Evolutionary conservation across 2,329 filamentous ascomycete species (phyloP).

Genomic region (Cladophialophora yegresii): DNA sequence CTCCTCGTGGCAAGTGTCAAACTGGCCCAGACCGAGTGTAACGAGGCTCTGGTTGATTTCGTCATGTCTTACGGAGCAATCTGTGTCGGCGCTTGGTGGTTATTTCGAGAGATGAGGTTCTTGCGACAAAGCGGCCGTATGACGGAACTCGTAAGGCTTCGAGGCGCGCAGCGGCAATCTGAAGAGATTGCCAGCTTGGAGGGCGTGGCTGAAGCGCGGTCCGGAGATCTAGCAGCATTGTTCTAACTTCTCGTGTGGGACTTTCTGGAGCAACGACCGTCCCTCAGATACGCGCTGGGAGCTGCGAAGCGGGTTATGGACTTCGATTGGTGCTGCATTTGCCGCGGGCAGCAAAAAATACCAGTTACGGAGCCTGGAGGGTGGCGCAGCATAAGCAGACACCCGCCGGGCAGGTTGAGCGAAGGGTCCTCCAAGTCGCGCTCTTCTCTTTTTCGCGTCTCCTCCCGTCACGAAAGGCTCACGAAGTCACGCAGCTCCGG

Average conservation of each 20-base stretch:
- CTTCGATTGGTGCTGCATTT: constrained; percentile 23
- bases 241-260: background rate
- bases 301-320: background rate
- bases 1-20: constrained; percentile 12
- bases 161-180: constrained; percentile 17
- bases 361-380: constrained; percentile 2
- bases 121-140: constrained; percentile 33
- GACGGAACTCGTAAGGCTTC: constrained; percentile 2
- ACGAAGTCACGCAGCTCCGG: constrained; percentile 14
- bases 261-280: background rate
- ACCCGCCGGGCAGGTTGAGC: background rate
- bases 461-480: constrained; percentile 18
- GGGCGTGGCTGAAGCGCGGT: constrained; percentile 28
- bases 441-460: background rate
- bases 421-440: background rate
- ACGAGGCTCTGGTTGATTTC: constrained; percentile 21
- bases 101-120: constrained; percentile 33
- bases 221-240: constrained; percentile 19
- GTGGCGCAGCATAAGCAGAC: constrained; percentile 17
- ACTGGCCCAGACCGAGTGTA: constrained; percentile 23
- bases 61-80: constrained; percentile 33
- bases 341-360: constrained; percentile 19
- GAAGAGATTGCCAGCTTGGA: constrained; percentile 24
- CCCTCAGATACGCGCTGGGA: constrained; percentile 28
- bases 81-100: constrained; percentile 32